These are phyloP conservation scores for Rheum nobile DNA, from an alignment of 148 eudicot genomes.

Conservation along the genomic window DNA sequence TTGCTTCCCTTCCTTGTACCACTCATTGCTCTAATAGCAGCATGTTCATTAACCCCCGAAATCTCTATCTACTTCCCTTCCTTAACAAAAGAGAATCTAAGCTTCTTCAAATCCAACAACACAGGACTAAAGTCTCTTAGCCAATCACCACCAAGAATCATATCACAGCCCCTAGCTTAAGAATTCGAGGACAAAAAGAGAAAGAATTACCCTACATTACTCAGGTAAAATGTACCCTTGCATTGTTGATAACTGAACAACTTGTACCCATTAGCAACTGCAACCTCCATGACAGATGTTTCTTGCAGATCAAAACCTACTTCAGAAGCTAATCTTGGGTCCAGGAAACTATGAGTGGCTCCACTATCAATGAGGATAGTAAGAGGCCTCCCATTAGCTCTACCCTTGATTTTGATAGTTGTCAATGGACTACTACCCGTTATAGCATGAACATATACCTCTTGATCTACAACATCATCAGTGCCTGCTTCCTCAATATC, in stretches of 20 bases:
- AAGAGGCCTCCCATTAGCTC: neutral
- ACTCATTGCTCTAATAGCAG: neutral
- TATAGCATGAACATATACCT: too few species aligned
- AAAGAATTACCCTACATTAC: neutral
- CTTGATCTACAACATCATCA: too few species aligned
- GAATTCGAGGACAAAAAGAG: neutral
- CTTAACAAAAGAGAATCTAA: neutral
- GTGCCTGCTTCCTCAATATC: too few species aligned
- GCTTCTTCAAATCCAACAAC: neutral
- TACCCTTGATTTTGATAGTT: too few species aligned
- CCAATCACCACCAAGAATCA: neutral
- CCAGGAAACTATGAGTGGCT: neutral
- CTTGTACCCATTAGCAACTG: neutral
- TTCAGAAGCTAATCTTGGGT: neutral
- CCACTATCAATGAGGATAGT: neutral
- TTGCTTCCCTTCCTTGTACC: too few species aligned
- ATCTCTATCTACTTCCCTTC: neutral
- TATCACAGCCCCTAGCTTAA: neutral
- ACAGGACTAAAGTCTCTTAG: neutral
- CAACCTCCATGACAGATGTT: neutral
- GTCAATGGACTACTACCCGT: too few species aligned
- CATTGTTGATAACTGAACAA: neutral
- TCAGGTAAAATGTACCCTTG: neutral
- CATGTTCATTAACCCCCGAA: neutral
- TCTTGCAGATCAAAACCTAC: neutral